phyloP scores from a whole-genome alignment of 2,329 filamentous ascomycete genomes.

The Clonostachys chloroleuca region DNA sequence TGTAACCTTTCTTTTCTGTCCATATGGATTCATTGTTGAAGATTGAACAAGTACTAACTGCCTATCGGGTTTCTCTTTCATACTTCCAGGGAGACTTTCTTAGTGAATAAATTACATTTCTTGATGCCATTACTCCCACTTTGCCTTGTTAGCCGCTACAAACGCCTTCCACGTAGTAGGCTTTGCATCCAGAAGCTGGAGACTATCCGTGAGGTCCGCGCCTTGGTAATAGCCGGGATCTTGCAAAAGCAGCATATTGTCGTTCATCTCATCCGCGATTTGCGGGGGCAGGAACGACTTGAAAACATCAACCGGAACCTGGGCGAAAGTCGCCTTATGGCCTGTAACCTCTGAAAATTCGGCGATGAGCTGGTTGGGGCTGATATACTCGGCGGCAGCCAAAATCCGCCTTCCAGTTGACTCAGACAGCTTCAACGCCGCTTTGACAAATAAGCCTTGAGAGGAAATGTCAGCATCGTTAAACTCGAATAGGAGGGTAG shows the following conservation, averaged over 20 bases:
- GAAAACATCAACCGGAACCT: conserved; percentile 25
- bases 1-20: too few relatives aligned
- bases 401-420: conserved; percentile 23
- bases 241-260: conserved; percentile 34
- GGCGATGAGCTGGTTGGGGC: conserved; percentile 18
- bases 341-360: conserved; percentile 26
- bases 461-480: too few relatives aligned
- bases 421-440: conserved; percentile 18
- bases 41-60: too few relatives aligned
- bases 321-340: conserved; percentile 18
- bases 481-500: background rate
- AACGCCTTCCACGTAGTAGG: conserved; percentile 30
- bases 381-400: conserved; percentile 27
- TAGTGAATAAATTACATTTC: too few relatives aligned
- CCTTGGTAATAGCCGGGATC: conserved; percentile 34
- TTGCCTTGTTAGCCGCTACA: conserved; percentile 19
- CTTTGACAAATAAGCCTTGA: conserved; percentile 24
- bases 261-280: conserved; percentile 27
- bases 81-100: too few relatives aligned
- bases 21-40: too few relatives aligned
- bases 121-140: conserved; percentile 11
- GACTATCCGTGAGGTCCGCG: conserved; percentile 21
- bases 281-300: conserved; percentile 21
- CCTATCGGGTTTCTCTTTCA: too few relatives aligned
- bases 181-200: conserved; percentile 24